phyloP scores from a whole-genome alignment of 768 basidiomycete species.

The Saitozyma podzolica region DNA sequence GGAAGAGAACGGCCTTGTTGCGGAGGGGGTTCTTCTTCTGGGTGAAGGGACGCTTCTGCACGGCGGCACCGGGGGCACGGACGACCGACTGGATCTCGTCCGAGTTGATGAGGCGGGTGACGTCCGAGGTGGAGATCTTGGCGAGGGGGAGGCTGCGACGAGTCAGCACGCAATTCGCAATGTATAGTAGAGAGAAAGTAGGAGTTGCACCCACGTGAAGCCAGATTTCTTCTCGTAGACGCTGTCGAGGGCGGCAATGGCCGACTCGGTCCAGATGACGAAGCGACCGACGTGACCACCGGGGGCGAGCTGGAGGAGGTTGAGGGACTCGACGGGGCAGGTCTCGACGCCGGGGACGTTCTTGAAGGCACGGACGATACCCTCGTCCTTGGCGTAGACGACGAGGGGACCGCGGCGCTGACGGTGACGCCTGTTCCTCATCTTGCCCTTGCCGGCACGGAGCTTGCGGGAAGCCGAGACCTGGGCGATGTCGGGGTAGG shows the following conservation, averaged over 20 bases:
- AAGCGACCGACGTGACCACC: slow-evolving; percentile 99
- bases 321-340: slow-evolving; percentile 87
- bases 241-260: slow-evolving; percentile 87
- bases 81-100: slow-evolving; percentile 96
- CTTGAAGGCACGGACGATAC: slow-evolving; percentile 97
- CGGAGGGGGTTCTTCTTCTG: slow-evolving; percentile 98
- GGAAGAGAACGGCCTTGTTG: slow-evolving; percentile 93
- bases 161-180: slow-evolving; percentile 3
- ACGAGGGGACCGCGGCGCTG: slow-evolving; percentile 96
- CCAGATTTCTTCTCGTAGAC: slow-evolving; percentile 77
- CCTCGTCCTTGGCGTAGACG: slow-evolving; percentile 95
- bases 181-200: not conserved
- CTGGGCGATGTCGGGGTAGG: slow-evolving; percentile 90
- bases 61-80: slow-evolving; percentile 80
- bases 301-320: slow-evolving; percentile 97
- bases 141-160: slow-evolving; percentile 76
- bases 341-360: slow-evolving; percentile 98
- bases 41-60: slow-evolving; percentile 91
- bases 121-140: slow-evolving; percentile 96
- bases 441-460: slow-evolving; percentile 94
- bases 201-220: slow-evolving; percentile 34
- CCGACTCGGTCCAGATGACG: slow-evolving; percentile 97
- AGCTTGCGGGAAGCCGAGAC: slow-evolving; percentile 96
- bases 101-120: slow-evolving; percentile 96
- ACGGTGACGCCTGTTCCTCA: slow-evolving; percentile 93